These are phyloP conservation scores for Amesomyces nigricolor DNA, from an alignment of 2,329 filamentous ascomycete genomes.

Conservation along the genomic window DNA sequence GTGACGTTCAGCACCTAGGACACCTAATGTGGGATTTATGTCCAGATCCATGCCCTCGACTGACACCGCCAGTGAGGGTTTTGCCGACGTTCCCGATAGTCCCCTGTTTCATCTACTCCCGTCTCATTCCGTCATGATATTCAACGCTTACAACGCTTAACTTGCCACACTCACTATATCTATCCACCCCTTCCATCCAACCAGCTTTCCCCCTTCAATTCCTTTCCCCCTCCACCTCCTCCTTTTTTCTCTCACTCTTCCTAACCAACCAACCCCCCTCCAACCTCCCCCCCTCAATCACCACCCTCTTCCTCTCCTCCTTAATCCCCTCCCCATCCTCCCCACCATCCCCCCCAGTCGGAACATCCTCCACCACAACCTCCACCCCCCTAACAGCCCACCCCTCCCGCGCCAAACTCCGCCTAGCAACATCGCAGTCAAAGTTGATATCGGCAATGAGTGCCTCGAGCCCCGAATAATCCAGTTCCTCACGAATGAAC, in stretches of 20 bases:
- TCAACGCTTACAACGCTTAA: too few relatives aligned
- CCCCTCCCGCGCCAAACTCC: conserved; percentile 61
- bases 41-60: too few relatives aligned
- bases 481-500: conserved; percentile 82
- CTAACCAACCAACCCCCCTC: conserved; percentile 38
- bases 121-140: not conserved
- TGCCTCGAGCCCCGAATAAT: conserved; percentile 79
- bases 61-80: too few relatives aligned
- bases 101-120: too few relatives aligned
- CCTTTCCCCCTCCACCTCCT: not conserved
- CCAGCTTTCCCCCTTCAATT: conserved; percentile 7
- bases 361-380: conserved; percentile 19
- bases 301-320: not conserved
- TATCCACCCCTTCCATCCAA: not conserved
- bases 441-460: conserved; percentile 82
- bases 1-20: too few relatives aligned
- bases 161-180: not conserved
- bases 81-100: too few relatives aligned
- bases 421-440: conserved; percentile 77
- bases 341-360: not conserved
- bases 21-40: too few relatives aligned
- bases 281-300: conserved; percentile 30
- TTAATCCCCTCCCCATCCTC: too few relatives aligned
- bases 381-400: conserved; percentile 48
- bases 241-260: conserved; percentile 16